A percentile compares a stretch with the other conserved stretches of the same genome.
Evolutionary conservation across 768 basidiomycete genomes (phyloP).

Genomic region (Xerocomus potaroensis): DNA sequence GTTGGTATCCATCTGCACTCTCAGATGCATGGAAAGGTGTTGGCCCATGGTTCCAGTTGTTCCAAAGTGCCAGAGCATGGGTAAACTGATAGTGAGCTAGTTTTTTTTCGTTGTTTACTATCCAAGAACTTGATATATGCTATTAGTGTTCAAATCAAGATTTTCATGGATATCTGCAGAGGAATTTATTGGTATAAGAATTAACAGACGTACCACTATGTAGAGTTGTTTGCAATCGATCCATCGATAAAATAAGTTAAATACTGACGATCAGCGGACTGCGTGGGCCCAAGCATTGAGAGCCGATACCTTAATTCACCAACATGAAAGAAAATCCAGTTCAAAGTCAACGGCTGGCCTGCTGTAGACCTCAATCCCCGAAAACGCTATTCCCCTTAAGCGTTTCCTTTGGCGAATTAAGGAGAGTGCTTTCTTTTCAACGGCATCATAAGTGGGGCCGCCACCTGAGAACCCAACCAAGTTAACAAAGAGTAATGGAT

Average conservation of each 20-base stretch:
- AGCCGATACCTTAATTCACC: too few species aligned
- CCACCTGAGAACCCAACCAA: too few species aligned
- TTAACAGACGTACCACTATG: background rate
- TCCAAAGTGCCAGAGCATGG: slow-evolving; percentile 87
- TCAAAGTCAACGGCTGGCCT: too few species aligned
- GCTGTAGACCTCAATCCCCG: too few species aligned
- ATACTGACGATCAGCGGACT: background rate
- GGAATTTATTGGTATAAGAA: slow-evolving; percentile 6
- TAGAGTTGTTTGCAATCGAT: background rate
- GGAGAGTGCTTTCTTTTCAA: too few species aligned
- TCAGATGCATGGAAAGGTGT: slow-evolving; percentile 60
- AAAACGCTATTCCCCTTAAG: too few species aligned
- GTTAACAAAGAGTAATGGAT: too few species aligned
- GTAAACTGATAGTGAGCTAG: slow-evolving; percentile 27
- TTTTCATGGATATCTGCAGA: background rate
- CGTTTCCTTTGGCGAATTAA: too few species aligned
- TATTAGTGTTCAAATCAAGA: background rate
- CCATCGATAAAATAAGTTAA: background rate
- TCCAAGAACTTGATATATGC: slow-evolving; percentile 26
- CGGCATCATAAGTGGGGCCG: too few species aligned
- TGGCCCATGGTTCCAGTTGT: slow-evolving; percentile 94
- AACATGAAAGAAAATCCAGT: too few species aligned
- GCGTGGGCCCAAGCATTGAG: background rate
- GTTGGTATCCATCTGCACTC: slow-evolving; percentile 76
- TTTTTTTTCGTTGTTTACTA: background rate